Evolutionary conservation across 1,139 yeast genomes (phyloP).

Genomic region (Taiozyma sp.): DNA sequence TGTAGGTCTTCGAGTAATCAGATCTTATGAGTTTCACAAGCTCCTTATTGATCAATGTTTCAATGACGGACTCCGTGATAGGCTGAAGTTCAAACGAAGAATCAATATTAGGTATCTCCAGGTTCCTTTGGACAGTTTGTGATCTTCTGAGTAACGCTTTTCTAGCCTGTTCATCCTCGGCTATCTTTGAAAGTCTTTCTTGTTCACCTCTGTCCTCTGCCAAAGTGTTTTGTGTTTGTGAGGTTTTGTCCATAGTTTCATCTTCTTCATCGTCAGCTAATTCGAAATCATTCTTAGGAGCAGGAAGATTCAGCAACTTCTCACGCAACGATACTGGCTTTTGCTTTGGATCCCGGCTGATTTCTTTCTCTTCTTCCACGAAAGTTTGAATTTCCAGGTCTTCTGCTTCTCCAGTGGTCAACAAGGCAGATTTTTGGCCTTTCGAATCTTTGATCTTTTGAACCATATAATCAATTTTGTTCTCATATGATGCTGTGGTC

Average conservation of each 20-base stretch:
- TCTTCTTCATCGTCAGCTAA: conserved; percentile 34
- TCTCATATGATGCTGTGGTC: conserved; percentile 26
- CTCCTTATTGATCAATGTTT: conserved; percentile 32
- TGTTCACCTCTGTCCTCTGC: conserved; percentile 34
- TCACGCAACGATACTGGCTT: conserved; percentile 9
- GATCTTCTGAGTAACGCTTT: conserved; percentile 36
- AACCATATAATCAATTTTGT: conserved; percentile 29
- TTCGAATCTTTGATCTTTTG: conserved; percentile 21
- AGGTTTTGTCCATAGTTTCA: conserved; percentile 15
- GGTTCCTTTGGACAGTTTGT: conserved; percentile 42
- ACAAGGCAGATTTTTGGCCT: conserved; percentile 36
- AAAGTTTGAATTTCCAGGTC: conserved; percentile 37
- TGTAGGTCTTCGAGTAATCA: conserved; percentile 36
- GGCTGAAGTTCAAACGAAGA: conserved; percentile 6
- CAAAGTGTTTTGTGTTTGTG: conserved; percentile 7
- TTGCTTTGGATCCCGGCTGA: not conserved
- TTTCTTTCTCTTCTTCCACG: conserved; percentile 17
- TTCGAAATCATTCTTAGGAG: conserved; percentile 58
- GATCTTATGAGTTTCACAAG: conserved; percentile 39
- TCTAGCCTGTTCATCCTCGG: conserved; percentile 23
- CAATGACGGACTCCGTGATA: conserved; percentile 9
- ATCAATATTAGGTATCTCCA: conserved; percentile 45
- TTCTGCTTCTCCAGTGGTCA: conserved; percentile 50
- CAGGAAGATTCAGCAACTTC: conserved; percentile 41
- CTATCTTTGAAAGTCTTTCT: conserved; percentile 23